A percentile compares a stretch with the other conserved stretches of the same genome.
Evolutionary conservation across 2,329 filamentous ascomycete species (phyloP).

Genomic region (Fusarium musae): DNA sequence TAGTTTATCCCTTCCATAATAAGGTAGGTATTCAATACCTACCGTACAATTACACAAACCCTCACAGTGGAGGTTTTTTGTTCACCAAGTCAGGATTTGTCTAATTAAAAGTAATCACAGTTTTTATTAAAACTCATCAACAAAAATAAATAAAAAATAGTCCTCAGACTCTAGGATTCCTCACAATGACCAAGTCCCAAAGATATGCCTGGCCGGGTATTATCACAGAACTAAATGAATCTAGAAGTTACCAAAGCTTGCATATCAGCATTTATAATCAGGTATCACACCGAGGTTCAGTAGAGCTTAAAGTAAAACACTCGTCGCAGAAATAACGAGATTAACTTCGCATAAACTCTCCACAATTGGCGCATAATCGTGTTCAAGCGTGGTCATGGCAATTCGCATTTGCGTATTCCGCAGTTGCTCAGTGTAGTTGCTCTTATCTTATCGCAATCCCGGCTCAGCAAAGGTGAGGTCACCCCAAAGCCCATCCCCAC

Average conservation of each 20-base stretch:
- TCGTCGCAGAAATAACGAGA: background rate
- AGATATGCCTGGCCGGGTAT: background rate
- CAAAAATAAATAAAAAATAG: background rate
- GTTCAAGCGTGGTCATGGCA: background rate
- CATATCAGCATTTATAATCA: background rate
- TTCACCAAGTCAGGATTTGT: background rate
- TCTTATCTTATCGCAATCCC: constrained; percentile 37
- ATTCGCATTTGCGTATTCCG: constrained; percentile 30
- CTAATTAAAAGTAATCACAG: background rate
- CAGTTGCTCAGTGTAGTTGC: constrained; percentile 11
- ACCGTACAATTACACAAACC: background rate
- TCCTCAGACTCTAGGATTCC: background rate
- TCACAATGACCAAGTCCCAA: background rate
- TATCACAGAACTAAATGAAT: background rate
- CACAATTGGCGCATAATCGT: constrained; percentile 17
- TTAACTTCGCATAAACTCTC: background rate
- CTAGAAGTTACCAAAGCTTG: background rate
- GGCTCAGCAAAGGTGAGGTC: constrained; percentile 26
- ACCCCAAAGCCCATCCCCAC: constrained; percentile 42
- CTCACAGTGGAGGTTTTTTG: background rate
- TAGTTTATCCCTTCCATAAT: background rate
- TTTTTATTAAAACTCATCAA: no score
- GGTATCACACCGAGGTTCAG: background rate
- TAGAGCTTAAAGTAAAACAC: background rate
- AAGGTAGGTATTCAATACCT: background rate